Conservation (phyloP, 257 asterid species). For the Solanum ossicruentum region DNA sequence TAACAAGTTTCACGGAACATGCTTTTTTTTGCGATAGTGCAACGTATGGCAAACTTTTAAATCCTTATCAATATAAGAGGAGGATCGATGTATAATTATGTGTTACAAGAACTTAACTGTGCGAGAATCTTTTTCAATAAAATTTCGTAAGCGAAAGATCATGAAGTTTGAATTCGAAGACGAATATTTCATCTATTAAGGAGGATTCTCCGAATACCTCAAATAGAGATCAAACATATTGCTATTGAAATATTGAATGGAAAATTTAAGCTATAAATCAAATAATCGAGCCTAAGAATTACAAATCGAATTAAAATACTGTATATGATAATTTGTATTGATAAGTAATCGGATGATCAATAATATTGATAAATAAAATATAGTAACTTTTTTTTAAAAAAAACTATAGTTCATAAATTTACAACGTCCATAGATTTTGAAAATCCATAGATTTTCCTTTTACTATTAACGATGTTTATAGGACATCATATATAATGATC, state of each 20-base stretch:
- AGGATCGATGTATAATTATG: neutral
- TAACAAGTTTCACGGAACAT: fast-evolving
- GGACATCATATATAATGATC: too few species aligned
- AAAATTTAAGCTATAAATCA: neutral
- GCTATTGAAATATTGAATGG: neutral
- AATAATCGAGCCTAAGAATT: neutral
- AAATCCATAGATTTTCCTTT: fast-evolving
- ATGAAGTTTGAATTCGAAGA: neutral
- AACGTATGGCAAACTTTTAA: neutral
- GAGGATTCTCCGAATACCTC: neutral
- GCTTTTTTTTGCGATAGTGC: neutral
- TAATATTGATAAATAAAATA: neutral
- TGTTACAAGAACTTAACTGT: neutral
- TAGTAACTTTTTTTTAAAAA: neutral
- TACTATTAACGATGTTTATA: neutral
- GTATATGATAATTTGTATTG: neutral
- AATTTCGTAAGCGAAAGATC: neutral
- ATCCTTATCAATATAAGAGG: neutral
- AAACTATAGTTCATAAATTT: neutral
- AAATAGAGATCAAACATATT: neutral
- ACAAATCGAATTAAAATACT: neutral
- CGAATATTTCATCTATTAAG: neutral
- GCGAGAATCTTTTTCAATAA: neutral
- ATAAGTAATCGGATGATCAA: neutral
- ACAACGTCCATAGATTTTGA: neutral